These are phyloP conservation scores for Colletotrichum gloeosporioides DNA, from an alignment of 2,329 filamentous ascomycete genomes.

Conservation along the genomic window DNA sequence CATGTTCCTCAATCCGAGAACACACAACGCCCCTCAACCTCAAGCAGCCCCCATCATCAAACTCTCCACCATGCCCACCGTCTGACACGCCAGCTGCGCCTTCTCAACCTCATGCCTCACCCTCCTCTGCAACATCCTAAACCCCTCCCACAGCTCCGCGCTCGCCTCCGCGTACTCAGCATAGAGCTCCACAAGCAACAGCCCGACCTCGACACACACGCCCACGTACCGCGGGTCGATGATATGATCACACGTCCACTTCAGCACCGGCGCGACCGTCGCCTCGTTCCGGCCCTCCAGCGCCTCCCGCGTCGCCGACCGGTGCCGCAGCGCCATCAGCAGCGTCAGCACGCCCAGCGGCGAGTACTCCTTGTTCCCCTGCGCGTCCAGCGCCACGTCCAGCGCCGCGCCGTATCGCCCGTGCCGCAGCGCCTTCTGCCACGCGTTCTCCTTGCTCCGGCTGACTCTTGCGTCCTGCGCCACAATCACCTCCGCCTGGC, in stretches of 20 bases:
- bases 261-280: constrained; percentile 80
- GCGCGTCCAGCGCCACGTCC: constrained; percentile 73
- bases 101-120: constrained; percentile 82
- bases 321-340: constrained; percentile 84
- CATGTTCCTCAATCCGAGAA: too few relatives aligned
- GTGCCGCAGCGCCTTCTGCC: constrained; percentile 83
- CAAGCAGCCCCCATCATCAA: constrained; percentile 55
- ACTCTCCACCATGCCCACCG: constrained; percentile 85
- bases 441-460: constrained; percentile 69
- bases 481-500: constrained; percentile 81
- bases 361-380: constrained; percentile 51
- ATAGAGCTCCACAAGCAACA: constrained; percentile 87
- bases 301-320: constrained; percentile 81
- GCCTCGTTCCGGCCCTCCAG: constrained; percentile 82
- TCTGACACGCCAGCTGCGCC: constrained; percentile 82
- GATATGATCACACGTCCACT: constrained; percentile 83
- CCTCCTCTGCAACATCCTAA: constrained; percentile 71
- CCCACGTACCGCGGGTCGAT: constrained; percentile 81
- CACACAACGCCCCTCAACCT: neutral
- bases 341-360: constrained; percentile 72
- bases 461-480: constrained; percentile 70
- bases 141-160: constrained; percentile 72
- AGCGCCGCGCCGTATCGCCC: constrained; percentile 79
- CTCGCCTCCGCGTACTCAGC: constrained; percentile 78
- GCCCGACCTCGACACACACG: constrained; percentile 81